phyloP scores from a whole-genome alignment of 768 basidiomycete species.

The Hericium erinaceus region DNA sequence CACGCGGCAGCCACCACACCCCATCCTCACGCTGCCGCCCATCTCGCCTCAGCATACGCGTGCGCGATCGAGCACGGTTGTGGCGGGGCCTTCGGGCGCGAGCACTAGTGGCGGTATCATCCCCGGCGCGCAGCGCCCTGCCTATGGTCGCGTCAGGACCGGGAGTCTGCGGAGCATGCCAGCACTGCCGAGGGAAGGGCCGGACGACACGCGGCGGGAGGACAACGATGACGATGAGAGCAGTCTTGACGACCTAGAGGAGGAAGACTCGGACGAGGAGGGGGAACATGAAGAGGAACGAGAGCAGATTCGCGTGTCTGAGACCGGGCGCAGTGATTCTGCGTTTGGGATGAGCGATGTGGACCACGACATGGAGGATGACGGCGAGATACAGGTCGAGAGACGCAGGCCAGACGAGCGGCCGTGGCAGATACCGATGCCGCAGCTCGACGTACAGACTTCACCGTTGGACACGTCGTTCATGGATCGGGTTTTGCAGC shows the following conservation, averaged over 20 bases:
- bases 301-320: background rate
- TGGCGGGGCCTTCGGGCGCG: background rate
- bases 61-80: slow-evolving; percentile 2
- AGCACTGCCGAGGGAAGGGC: slow-evolving; percentile 20
- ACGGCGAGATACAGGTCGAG: background rate
- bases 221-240: slow-evolving; percentile 23
- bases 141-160: background rate
- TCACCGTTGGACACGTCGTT: slow-evolving; percentile 14
- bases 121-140: background rate
- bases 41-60: slow-evolving; percentile 7
- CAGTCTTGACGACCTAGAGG: slow-evolving; percentile 24
- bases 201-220: slow-evolving; percentile 24
- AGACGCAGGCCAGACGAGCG: background rate
- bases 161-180: slow-evolving; percentile 10
- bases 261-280: slow-evolving; percentile 24
- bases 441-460: background rate
- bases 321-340: slow-evolving; percentile 4
- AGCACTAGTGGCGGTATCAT: background rate
- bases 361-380: slow-evolving; percentile 12
- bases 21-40: slow-evolving; percentile 12
- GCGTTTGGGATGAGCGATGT: background rate
- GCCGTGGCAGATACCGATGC: background rate
- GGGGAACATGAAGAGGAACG: background rate
- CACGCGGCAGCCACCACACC: slow-evolving; percentile 12
- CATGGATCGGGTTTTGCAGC: slow-evolving; percentile 1